phyloP scores from a whole-genome alignment of 1,139 yeast genomes.

The Kurtzmaniella quercitrusa region DNA sequence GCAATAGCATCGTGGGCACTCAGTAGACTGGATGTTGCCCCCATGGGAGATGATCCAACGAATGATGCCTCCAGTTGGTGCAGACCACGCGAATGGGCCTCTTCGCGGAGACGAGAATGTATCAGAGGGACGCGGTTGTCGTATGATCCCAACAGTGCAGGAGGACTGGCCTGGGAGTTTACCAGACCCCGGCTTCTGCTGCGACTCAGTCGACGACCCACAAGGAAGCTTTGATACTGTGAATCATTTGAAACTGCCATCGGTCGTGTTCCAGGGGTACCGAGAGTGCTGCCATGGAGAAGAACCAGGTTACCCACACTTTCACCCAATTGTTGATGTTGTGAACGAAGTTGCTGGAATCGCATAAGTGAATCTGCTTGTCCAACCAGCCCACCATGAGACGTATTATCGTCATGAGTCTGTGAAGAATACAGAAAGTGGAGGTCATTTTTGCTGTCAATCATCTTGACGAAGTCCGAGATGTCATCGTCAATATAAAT shows the following conservation, averaged over 20 bases:
- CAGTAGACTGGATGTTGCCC: background rate
- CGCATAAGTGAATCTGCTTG: constrained; percentile 29
- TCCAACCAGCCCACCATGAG: constrained; percentile 11
- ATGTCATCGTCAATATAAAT: constrained; percentile 63
- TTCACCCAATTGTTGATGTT: constrained; percentile 48
- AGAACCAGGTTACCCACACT: constrained; percentile 36
- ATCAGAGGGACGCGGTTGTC: constrained; percentile 40
- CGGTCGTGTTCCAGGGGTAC: constrained; percentile 10
- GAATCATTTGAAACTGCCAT: constrained; percentile 5
- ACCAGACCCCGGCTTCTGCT: constrained; percentile 2
- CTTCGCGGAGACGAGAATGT: constrained; percentile 38
- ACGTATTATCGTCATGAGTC: constrained; percentile 6
- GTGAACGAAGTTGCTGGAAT: constrained; percentile 36
- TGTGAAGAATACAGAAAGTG: constrained; percentile 18
- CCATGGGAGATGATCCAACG: background rate
- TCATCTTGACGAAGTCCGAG: constrained; percentile 74
- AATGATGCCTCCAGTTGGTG: constrained; percentile 8
- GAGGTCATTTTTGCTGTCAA: constrained; percentile 63
- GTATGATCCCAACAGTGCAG: constrained; percentile 35
- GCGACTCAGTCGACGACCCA: background rate
- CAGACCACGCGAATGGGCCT: background rate
- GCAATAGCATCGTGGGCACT: background rate
- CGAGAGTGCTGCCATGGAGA: constrained; percentile 12
- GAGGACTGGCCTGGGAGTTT: constrained; percentile 12
- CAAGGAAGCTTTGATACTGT: constrained; percentile 3